Evolutionary conservation across 441 rosid species (phyloP).

Genomic region (Kokia cookei): DNA sequence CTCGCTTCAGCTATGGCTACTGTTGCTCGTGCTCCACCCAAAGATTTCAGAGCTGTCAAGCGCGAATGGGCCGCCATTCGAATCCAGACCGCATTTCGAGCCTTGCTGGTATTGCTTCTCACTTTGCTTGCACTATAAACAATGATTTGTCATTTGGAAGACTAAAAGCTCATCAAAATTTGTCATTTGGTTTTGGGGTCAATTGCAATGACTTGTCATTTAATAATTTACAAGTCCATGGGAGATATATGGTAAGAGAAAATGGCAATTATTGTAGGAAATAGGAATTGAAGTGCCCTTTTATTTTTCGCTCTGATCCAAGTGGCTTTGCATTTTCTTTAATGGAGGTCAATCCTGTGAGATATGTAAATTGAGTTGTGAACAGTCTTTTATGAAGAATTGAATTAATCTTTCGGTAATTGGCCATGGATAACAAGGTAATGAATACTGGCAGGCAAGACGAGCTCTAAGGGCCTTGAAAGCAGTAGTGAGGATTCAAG

Average conservation of each 20-base stretch:
- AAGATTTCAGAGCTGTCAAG: constrained; percentile 52
- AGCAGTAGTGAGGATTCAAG: constrained; percentile 90
- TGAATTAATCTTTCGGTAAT: neutral
- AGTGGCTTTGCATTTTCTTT: too few relatives aligned
- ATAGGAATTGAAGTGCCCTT: neutral
- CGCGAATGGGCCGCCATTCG: constrained; percentile 81
- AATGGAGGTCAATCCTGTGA: neutral
- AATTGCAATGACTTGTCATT: neutral
- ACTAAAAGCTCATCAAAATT: neutral
- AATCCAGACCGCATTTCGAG: constrained; percentile 74
- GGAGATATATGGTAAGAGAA: neutral
- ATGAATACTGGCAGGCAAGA: constrained; percentile 52
- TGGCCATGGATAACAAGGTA: neutral
- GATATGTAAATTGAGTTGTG: neutral
- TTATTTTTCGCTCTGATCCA: neutral
- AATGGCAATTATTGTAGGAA: neutral
- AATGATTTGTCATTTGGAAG: neutral
- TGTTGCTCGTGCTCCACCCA: constrained; percentile 59
- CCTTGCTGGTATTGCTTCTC: constrained; percentile 43
- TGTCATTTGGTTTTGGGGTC: neutral
- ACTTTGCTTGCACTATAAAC: neutral
- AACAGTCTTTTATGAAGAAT: neutral
- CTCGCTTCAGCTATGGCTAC: constrained; percentile 67
- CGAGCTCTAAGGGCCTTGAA: constrained; percentile 80
- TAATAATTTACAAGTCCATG: neutral